Evolutionary conservation across 352 stramenopile genomes (phyloP).

Genomic region (Bremia lactucae): DNA sequence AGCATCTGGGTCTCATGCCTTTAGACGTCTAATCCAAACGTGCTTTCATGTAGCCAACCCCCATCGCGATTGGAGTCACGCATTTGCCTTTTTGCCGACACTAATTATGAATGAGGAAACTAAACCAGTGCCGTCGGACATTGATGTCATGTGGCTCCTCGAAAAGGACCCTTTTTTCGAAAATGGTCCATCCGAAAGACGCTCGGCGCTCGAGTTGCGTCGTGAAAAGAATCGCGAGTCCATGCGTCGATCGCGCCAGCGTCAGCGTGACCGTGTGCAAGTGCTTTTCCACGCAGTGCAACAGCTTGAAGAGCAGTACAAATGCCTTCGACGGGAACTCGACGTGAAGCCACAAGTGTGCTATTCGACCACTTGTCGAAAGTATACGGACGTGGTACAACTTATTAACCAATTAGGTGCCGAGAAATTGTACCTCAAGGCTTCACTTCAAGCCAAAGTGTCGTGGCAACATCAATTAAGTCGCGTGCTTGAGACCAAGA

Average conservation of each 20-base stretch:
- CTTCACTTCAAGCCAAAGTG: constrained; percentile 33
- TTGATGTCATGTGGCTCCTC: constrained; percentile 36
- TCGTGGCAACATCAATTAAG: constrained; percentile 35
- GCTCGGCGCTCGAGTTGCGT: constrained; percentile 26
- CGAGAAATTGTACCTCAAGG: constrained; percentile 41
- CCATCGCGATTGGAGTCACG: too few species aligned
- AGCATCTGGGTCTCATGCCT: too few species aligned
- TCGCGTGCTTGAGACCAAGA: constrained; percentile 38
- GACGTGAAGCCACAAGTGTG: too few species aligned
- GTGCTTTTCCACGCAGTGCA: constrained; percentile 25
- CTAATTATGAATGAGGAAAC: too few species aligned
- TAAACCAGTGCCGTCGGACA: too few species aligned
- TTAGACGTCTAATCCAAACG: constrained; percentile 20
- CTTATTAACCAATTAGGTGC: constrained; percentile 33
- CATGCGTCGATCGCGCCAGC: constrained; percentile 44
- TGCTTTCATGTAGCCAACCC: constrained; percentile 9
- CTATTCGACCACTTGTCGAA: too few species aligned
- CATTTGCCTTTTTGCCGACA: too few species aligned
- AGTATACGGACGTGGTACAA: constrained; percentile 19
- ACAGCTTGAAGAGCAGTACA: constrained; percentile 35
- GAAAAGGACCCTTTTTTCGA: constrained; percentile 31
- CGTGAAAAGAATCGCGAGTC: constrained; percentile 46
- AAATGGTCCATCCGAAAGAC: constrained; percentile 22
- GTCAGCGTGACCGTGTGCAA: constrained; percentile 34
- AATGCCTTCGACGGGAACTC: constrained; percentile 22